Evolutionary conservation across 129 eudicot species (phyloP).

Genomic region (Artemisia argyi): DNA sequence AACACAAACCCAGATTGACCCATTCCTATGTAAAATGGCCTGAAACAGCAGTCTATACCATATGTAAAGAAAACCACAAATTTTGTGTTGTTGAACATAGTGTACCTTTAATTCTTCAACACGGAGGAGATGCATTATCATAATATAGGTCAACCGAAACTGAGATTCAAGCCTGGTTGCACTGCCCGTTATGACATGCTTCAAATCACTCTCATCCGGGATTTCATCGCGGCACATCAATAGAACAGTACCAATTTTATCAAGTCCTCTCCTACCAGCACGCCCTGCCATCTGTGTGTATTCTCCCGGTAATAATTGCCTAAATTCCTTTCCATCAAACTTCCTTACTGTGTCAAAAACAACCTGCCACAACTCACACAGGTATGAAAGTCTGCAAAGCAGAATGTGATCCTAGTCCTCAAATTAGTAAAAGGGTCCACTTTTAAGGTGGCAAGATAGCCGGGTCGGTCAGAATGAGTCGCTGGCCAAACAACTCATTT

Average conservation of each 20-base stretch:
- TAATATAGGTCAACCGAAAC: constrained; percentile 91
- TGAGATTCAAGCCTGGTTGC: constrained; percentile 95
- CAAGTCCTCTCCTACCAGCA: constrained; percentile 99
- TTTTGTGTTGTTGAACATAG: neutral
- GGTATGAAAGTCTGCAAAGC: neutral
- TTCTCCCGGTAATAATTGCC: constrained; percentile 95
- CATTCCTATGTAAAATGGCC: neutral
- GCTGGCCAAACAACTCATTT: too few species aligned
- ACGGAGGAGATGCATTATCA: constrained; percentile 98
- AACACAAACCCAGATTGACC: neutral
- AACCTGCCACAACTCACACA: constrained; percentile 56
- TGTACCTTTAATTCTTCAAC: constrained; percentile 98
- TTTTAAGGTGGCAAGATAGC: too few species aligned
- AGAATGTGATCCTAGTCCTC: neutral
- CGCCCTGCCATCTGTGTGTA: constrained; percentile 99
- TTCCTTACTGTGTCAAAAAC: constrained; percentile 91
- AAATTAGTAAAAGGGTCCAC: neutral
- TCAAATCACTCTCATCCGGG: constrained; percentile 74
- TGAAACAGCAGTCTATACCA: neutral
- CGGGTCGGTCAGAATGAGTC: too few species aligned
- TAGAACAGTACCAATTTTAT: constrained; percentile 85
- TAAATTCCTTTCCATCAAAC: constrained; percentile 94
- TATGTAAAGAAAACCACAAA: neutral
- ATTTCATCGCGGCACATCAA: constrained; percentile 98
- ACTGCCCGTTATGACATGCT: constrained; percentile 76